Percentiles rank a stretch among this genome's conserved stretches.
These are phyloP conservation scores for Claviceps africana DNA, from an alignment of 2,329 filamentous ascomycete genomes.

Conservation along the genomic window DNA sequence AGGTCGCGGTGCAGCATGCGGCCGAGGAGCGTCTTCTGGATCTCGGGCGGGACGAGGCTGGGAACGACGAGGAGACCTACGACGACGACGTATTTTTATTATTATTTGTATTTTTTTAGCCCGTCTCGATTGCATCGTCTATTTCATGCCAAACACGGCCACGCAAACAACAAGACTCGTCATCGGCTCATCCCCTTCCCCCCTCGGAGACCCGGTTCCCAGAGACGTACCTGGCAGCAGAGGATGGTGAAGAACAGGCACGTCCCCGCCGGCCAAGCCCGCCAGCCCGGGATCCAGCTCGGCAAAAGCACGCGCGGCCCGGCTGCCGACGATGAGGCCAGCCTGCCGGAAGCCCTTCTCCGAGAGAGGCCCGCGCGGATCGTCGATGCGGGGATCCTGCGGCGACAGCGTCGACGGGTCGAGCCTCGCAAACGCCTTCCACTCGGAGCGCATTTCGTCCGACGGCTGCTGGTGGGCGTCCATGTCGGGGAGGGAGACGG, in stretches of 20 bases:
- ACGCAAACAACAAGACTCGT: too few species aligned
- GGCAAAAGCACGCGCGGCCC: constrained; percentile 13
- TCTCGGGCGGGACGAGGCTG: constrained; percentile 50
- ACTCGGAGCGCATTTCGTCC: constrained; percentile 51
- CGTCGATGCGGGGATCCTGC: constrained; percentile 42
- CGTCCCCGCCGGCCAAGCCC: constrained; percentile 22
- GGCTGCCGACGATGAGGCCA: neutral
- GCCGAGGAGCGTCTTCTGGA: constrained; percentile 58
- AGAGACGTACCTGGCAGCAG: constrained; percentile 49
- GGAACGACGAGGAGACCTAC: constrained; percentile 70
- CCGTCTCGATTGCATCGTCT: too few species aligned
- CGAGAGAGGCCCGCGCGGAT: constrained; percentile 27
- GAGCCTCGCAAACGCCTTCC: constrained; percentile 59
- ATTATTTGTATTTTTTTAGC: too few species aligned
- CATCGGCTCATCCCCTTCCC: too few species aligned
- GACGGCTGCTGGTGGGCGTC: constrained; percentile 72
- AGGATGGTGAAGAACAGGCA: constrained; percentile 47
- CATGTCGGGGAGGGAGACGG: constrained; percentile 27
- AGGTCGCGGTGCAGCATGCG: constrained; percentile 67
- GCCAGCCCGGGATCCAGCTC: constrained; percentile 22
- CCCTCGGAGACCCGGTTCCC: neutral
- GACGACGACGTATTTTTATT: too few species aligned
- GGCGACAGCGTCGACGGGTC: constrained; percentile 36
- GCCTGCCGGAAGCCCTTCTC: constrained; percentile 16
- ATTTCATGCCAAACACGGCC: too few species aligned